Evolutionary conservation across 129 eudicot genomes (phyloP).

Genomic region (Calendula officinalis): DNA sequence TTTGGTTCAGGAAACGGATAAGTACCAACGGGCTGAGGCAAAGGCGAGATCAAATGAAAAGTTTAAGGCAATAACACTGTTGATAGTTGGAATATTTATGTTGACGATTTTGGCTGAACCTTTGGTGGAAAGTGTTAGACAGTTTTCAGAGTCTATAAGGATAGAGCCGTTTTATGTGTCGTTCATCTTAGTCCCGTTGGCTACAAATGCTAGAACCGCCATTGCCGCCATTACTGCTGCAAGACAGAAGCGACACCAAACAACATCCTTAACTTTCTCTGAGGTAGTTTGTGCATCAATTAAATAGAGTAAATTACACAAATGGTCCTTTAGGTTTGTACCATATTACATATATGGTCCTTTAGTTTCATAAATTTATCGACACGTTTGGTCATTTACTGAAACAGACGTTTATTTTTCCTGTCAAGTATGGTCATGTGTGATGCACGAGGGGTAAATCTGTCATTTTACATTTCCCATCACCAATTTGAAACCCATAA

Average conservation of each 20-base stretch:
- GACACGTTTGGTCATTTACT: too few species aligned
- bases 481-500: too few species aligned
- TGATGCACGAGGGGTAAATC: too few species aligned
- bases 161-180: constrained; percentile 54
- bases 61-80: constrained; percentile 35
- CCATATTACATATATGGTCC: too few species aligned
- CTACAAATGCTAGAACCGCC: constrained; percentile 59
- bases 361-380: too few species aligned
- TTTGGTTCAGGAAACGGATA: constrained; percentile 28
- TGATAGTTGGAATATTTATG: constrained; percentile 47
- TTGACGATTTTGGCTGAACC: constrained; percentile 58
- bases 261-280: constrained; percentile 59
- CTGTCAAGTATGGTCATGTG: too few species aligned
- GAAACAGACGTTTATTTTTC: too few species aligned
- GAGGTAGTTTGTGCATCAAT: constrained; percentile 46
- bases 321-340: too few species aligned
- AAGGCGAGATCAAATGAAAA: constrained; percentile 16
- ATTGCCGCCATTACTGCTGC: constrained; percentile 48
- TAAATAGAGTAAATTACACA: too few species aligned
- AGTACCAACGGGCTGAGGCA: constrained; percentile 34
- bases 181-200: constrained; percentile 55
- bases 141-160: constrained; percentile 40
- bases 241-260: constrained; percentile 37
- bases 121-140: constrained; percentile 46
- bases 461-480: too few species aligned